Base-by-base conservation (phyloP, 331 rosid species). In the Rhamnella rubrinervis region DNA sequence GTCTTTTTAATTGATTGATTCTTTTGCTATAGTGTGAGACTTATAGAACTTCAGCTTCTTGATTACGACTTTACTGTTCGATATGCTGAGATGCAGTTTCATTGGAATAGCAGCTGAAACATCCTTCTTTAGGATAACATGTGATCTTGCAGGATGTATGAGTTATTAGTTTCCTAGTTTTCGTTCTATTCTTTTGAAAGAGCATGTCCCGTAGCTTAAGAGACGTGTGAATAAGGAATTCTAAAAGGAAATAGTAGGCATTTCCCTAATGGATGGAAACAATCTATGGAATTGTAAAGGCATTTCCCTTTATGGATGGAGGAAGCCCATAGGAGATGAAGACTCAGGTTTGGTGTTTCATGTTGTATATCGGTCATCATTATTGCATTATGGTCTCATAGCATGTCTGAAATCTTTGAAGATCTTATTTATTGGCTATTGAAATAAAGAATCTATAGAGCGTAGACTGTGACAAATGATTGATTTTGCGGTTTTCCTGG, bases 121-220 rank as follows among this genome's bases (percentile, higher is more conserved):
- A 21, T 66, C 47, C 0, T 46, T 62, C 55, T 1, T 21, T 26
- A 71, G 75, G 73, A 58, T 70, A 50, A 55, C 35, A 7, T 61
- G 75, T 56, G 73, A 46, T 55, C 4, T 18, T 44, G 6, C 3
- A 41, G 55, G 55, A 50, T 26, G 21, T 23, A 6, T 44, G 31
- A 69, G 44, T 12, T 55, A 7, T 38, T 61, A 61, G 68, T 53
- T 58, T 71, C 26, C 25, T 71, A 16, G 66, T 59, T 44, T 77
- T 28, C 18, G 41, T 64, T 50, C 37, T 26, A 37, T 20, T 56
- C 55, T 37, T 44, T 49, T 6, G 4, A 58, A 51, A 55, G 55
- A 52, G 51, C 31, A 47, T 55, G 69, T 65, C 65, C 65, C 52
- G 23, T 64, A 31, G 20, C 60, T 38, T 16, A 19, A 55, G 67